phyloP scores from a whole-genome alignment of 768 basidiomycete species.

The Chlorophyllum brunneum region DNA sequence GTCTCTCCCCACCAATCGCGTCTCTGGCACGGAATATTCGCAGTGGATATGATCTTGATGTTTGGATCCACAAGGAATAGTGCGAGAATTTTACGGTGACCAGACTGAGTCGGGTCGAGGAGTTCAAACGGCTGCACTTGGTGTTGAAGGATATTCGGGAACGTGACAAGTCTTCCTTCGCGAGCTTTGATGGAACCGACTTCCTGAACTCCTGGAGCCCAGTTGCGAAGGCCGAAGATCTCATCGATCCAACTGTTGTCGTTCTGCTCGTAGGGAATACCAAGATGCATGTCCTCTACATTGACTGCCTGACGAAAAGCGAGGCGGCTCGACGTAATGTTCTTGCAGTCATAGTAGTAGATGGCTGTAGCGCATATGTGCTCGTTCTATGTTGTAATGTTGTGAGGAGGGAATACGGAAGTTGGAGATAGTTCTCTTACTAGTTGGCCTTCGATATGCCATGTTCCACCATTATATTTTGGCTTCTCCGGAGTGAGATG shows the following conservation, averaged over 20 bases:
- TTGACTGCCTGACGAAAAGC: constrained; percentile 15
- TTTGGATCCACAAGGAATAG: constrained; percentile 34
- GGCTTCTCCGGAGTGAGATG: constrained; percentile 18
- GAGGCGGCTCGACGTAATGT: constrained; percentile 13
- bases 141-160: constrained; percentile 35
- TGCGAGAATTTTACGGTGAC: constrained; percentile 35
- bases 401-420: constrained; percentile 18
- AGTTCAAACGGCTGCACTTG: constrained; percentile 30
- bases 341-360: constrained; percentile 16
- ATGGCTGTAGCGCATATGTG: constrained; percentile 18
- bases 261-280: constrained; percentile 17
- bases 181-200: constrained; percentile 25
- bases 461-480: constrained; percentile 15
- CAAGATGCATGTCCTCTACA: neutral
- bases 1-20: constrained; percentile 22
- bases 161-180: constrained; percentile 25
- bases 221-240: constrained; percentile 18
- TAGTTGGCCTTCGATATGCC: constrained; percentile 19
- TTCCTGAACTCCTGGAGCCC: constrained; percentile 16
- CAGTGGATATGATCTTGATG: constrained; percentile 20
- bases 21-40: constrained; percentile 23
- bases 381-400: constrained; percentile 24
- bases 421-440: constrained; percentile 4
- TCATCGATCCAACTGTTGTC: constrained; percentile 20
- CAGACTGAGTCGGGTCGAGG: constrained; percentile 29